These are phyloP conservation scores for sweet orange (Citrus sinensis) DNA, from an alignment of 345 rosid genomes.

Conservation along the genomic window DVS_A1.0 CM039168.1:9420501-9421000, in stretches of 20 bases:
- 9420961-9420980: not conserved
- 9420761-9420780: slow-evolving; percentile 13
- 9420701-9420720: slow-evolving; percentile 11
- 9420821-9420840: not conserved
- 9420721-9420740: not conserved
- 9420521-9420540: too few species aligned
- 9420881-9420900: not conserved
- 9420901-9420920: not conserved
- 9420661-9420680: not conserved
- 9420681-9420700: not conserved
- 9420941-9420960: not conserved
- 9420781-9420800: not conserved
- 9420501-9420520: too few species aligned
- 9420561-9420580: too few species aligned
- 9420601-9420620: too few species aligned
- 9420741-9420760: slow-evolving; percentile 13
- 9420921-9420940: not conserved
- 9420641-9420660: too few species aligned
- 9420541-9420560: too few species aligned
- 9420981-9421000: not conserved
- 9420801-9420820: not conserved
- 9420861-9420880: not conserved
- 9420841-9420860: too few species aligned
- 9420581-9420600: too few species aligned
- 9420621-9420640: too few species aligned